Conservation (phyloP, 2,329 filamentous ascomycete species). For the Cercospora sojina region DNA sequence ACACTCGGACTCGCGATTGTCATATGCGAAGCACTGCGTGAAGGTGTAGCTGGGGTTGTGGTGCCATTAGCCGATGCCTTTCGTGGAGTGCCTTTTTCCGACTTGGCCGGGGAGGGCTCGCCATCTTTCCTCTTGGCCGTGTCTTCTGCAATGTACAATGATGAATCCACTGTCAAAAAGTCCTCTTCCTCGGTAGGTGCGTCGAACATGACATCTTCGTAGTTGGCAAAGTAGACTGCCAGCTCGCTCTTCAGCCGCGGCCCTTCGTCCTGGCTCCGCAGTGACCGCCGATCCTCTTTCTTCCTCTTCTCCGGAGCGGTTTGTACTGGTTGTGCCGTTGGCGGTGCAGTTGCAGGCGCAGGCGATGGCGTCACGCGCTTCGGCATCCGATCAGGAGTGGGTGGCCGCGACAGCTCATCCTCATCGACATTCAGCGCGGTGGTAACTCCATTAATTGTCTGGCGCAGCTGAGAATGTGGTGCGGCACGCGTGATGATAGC, state of each 20-base stretch:
- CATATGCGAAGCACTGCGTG: slow-evolving; percentile 17
- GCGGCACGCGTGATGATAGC: slow-evolving; percentile 45
- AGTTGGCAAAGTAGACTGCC: slow-evolving; percentile 86
- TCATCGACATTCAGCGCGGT: slow-evolving; percentile 33
- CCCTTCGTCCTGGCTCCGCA: slow-evolving; percentile 80
- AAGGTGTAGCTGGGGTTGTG: slow-evolving; percentile 20
- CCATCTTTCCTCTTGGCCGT: slow-evolving; percentile 19
- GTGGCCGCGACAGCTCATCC: slow-evolving; percentile 23
- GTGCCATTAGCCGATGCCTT: slow-evolving; percentile 21
- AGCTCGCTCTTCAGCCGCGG: slow-evolving; percentile 88
- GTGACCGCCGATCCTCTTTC: slow-evolving; percentile 65
- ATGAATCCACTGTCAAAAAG: slow-evolving; percentile 45
- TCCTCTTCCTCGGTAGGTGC: slow-evolving; percentile 70
- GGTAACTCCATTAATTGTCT: slow-evolving; percentile 46
- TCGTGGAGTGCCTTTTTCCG: slow-evolving; percentile 10
- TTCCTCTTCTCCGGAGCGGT: slow-evolving; percentile 24
- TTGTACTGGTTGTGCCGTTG: slow-evolving; percentile 24
- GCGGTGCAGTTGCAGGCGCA: slow-evolving; percentile 6
- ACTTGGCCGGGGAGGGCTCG: slow-evolving; percentile 19
- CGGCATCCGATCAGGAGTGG: slow-evolving; percentile 13
- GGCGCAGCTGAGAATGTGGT: slow-evolving; percentile 44
- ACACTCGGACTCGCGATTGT: slow-evolving; percentile 26
- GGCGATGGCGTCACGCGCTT: slow-evolving; percentile 20
- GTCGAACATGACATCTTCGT: slow-evolving; percentile 90
- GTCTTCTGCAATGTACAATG: slow-evolving; percentile 36